These are phyloP conservation scores for Suhomyces wounanorum DNA, from an alignment of 1,139 yeast species.

Conservation along the genomic window DNA sequence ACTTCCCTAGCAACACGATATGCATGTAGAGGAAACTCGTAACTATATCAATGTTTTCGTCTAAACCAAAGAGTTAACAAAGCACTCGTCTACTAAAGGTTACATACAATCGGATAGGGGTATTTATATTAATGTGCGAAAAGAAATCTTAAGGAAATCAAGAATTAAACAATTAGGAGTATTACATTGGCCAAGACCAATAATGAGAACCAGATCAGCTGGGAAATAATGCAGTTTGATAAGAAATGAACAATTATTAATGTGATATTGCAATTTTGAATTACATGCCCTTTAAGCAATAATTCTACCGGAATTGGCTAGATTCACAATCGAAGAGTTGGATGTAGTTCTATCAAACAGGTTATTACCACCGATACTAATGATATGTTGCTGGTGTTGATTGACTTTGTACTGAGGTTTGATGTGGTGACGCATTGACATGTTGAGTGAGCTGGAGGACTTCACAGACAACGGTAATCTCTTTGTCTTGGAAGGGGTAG, in stretches of 20 bases:
- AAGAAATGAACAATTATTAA: slow-evolving; percentile 6
- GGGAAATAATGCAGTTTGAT: slow-evolving; percentile 5
- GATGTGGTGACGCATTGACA: slow-evolving; percentile 5
- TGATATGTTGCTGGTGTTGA: slow-evolving; percentile 10
- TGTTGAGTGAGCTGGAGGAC: slow-evolving; percentile 20
- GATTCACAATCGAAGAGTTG: slow-evolving; percentile 10
- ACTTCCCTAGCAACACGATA: background rate
- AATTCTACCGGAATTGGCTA: slow-evolving; percentile 13
- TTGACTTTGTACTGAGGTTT: slow-evolving; percentile 7
- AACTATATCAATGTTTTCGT: background rate
- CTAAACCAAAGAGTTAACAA: background rate
- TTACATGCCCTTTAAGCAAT: slow-evolving; percentile 10
- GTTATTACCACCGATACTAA: slow-evolving; percentile 5
- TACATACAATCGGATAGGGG: background rate
- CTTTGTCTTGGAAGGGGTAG: slow-evolving; percentile 10
- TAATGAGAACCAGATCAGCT: background rate
- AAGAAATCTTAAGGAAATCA: background rate
- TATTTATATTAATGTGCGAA: background rate
- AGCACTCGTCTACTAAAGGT: background rate
- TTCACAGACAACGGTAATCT: slow-evolving; percentile 27
- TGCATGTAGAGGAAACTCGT: background rate
- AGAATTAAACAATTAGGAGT: slow-evolving; percentile 3
- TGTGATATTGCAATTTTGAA: slow-evolving; percentile 2
- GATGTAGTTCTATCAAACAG: slow-evolving; percentile 12
- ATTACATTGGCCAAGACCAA: background rate